phyloP scores from a whole-genome alignment of 371 early-diverging fungal genomes.

The Haplosporangium sp. region DNA sequence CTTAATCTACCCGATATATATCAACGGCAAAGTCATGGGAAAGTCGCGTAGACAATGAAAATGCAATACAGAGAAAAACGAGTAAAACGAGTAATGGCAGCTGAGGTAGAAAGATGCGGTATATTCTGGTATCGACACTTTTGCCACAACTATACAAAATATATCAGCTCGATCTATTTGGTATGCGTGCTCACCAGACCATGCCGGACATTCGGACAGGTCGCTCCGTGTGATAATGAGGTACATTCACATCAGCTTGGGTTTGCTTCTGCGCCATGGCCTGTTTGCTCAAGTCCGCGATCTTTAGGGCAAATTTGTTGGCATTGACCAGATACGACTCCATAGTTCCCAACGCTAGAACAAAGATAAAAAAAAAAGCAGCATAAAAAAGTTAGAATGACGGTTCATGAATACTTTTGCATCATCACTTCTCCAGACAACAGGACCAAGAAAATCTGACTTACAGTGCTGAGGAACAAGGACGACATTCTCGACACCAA shows the following conservation, averaged over 20 bases:
- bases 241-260: constrained; percentile 29
- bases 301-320: constrained; percentile 39
- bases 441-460: neutral
- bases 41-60: neutral
- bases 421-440: no score
- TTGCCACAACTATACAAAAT: no score
- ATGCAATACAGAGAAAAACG: neutral
- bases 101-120: neutral
- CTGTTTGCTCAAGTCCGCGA: constrained; percentile 35
- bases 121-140: no score
- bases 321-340: constrained; percentile 40
- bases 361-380: constrained; percentile 3
- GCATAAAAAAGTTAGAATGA: neutral
- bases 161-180: no score
- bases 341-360: constrained; percentile 22
- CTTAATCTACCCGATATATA: neutral
- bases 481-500: constrained; percentile 46
- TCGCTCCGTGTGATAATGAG: constrained; percentile 30
- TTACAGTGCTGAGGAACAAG: constrained; percentile 48
- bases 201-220: constrained; percentile 30
- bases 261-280: constrained; percentile 20
- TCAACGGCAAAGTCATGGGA: neutral
- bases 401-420: neutral
- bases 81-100: neutral
- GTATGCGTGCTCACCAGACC: constrained; percentile 14